These are phyloP conservation scores for Antrodiella citrinella DNA, from an alignment of 768 basidiomycete species.

Conservation along the genomic window DNA sequence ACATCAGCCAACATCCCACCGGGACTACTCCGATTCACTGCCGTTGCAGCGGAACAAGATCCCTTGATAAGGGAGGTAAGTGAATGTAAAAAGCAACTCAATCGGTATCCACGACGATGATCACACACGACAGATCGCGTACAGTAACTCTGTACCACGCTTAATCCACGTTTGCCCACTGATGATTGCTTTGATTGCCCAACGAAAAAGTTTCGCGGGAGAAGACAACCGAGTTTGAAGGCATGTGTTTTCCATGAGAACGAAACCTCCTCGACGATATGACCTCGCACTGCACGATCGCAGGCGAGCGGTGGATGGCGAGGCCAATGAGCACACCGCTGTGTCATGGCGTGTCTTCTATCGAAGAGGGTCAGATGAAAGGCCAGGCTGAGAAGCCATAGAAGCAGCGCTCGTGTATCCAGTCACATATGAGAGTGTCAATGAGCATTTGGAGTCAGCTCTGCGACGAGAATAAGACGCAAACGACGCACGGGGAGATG, in stretches of 20 bases:
- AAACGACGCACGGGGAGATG: not conserved
- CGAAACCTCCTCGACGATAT: not conserved
- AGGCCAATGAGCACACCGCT: not conserved
- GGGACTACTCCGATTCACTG: not conserved
- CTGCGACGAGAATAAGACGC: not conserved
- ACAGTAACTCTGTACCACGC: slow-evolving; percentile 18
- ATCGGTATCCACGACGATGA: slow-evolving; percentile 2
- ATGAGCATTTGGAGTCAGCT: not conserved
- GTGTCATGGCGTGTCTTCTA: not conserved
- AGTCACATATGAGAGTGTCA: not conserved
- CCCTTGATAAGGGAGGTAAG: not conserved
- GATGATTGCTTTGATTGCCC: slow-evolving; percentile 11
- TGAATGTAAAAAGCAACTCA: not conserved
- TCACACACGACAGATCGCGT: slow-evolving; percentile 15
- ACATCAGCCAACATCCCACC: not conserved
- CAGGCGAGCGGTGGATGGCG: not conserved
- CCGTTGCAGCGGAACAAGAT: not conserved
- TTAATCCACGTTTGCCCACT: slow-evolving; percentile 17
- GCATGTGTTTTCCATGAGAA: slow-evolving; percentile 2
- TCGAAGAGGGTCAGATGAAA: not conserved
- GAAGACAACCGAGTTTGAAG: slow-evolving; percentile 15
- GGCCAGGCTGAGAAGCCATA: not conserved
- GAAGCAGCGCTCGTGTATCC: not conserved
- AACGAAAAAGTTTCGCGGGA: slow-evolving; percentile 24
- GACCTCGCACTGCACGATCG: not conserved